These are phyloP conservation scores for Begonia loranthoides DNA, from an alignment of 306 rosid genomes.

Conservation along the genomic window DNA sequence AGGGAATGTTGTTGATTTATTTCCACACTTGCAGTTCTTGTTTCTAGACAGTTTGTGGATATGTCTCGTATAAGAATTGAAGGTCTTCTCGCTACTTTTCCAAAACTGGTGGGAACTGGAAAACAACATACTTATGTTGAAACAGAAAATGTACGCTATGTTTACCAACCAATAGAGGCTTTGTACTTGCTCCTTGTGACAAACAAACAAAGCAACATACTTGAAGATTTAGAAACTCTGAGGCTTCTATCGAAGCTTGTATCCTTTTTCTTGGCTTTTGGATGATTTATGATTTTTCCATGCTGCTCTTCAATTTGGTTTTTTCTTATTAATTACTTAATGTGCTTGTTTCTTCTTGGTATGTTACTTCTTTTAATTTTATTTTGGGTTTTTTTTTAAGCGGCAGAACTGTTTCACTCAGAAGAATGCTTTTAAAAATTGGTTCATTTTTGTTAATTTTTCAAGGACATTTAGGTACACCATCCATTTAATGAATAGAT, in stretches of 20 bases:
- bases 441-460: no score
- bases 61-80: constrained; percentile 94
- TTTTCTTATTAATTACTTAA: neutral
- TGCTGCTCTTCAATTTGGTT: constrained; percentile 5
- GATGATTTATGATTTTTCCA: constrained; percentile 7
- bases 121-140: constrained; percentile 92
- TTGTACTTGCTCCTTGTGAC: constrained; percentile 87
- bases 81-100: constrained; percentile 96
- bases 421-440: no score
- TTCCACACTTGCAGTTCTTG: constrained; percentile 45
- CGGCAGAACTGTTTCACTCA: no score
- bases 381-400: no score
- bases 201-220: constrained; percentile 89
- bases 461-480: no score
- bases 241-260: constrained; percentile 91
- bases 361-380: no score
- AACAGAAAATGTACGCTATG: constrained; percentile 94
- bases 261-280: constrained; percentile 36
- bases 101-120: constrained; percentile 91
- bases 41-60: constrained; percentile 83
- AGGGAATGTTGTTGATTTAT: no score
- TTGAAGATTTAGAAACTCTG: constrained; percentile 91
- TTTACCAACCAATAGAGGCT: constrained; percentile 94
- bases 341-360: no score
- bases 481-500: no score